A percentile compares a stretch with the other conserved stretches of the same genome.
phyloP scores from a whole-genome alignment of 352 stramenopile species.

The Pythium scleroteichum region DNA sequence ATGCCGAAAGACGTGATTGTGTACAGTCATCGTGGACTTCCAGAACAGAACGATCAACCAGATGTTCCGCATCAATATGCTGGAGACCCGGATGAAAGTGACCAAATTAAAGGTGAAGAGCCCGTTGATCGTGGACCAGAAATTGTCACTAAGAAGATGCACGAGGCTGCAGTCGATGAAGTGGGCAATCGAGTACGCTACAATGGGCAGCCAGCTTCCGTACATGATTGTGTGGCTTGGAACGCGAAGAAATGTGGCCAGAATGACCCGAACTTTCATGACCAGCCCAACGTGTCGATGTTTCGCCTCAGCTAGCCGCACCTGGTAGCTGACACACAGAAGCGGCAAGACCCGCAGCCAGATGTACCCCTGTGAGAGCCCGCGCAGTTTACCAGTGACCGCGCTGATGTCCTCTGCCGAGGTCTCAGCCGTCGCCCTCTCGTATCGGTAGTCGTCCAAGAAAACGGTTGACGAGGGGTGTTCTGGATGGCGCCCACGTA shows the following conservation, averaged over 20 bases:
- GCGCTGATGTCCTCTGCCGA: slow-evolving; percentile 30
- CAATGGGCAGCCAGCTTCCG: slow-evolving; percentile 34
- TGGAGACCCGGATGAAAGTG: slow-evolving; percentile 21
- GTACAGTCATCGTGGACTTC: slow-evolving; percentile 7
- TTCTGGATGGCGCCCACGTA: slow-evolving; percentile 16
- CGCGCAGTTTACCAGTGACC: slow-evolving; percentile 33
- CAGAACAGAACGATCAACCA: slow-evolving; percentile 28
- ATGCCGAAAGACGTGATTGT: neutral
- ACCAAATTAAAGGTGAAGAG: slow-evolving; percentile 21
- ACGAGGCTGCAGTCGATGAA: slow-evolving; percentile 41
- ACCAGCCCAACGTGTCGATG: neutral
- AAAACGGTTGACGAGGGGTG: slow-evolving; percentile 30
- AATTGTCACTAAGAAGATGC: neutral
- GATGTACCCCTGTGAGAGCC: slow-evolving; percentile 43
- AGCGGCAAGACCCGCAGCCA: slow-evolving; percentile 45
- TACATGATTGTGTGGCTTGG: slow-evolving; percentile 62
- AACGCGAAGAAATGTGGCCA: slow-evolving; percentile 36
- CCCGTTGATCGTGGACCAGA: slow-evolving; percentile 26
- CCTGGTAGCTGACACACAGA: slow-evolving; percentile 28
- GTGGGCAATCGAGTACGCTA: slow-evolving; percentile 34
- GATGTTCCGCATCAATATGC: slow-evolving; percentile 38
- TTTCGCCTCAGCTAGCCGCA: neutral
- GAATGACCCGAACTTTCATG: neutral
- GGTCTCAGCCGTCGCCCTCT: slow-evolving; percentile 36
- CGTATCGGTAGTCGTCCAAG: slow-evolving; percentile 58